These are phyloP conservation scores for Phytophthora ohioensis DNA, from an alignment of 352 stramenopile genomes.

Conservation along the genomic window DNA sequence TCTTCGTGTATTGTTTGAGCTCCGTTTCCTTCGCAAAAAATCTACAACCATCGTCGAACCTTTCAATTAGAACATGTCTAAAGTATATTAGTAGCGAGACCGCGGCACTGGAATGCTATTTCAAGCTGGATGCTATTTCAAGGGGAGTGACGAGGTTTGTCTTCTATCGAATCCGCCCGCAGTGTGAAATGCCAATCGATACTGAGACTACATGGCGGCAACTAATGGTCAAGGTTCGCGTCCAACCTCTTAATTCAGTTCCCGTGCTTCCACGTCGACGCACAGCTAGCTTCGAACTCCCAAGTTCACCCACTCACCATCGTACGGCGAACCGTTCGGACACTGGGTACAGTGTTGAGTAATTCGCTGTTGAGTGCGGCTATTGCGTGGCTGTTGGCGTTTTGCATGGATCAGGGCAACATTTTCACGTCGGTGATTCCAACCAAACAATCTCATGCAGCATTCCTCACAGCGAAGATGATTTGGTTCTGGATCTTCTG, in stretches of 20 bases:
- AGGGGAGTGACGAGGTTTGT: no score
- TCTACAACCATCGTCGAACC: no score
- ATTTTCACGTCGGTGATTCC: slow-evolving; percentile 2
- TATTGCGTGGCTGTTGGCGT: slow-evolving; percentile 28
- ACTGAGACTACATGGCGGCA: slow-evolving; percentile 8
- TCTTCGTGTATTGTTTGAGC: no score
- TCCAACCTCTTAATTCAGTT: slow-evolving; percentile 10
- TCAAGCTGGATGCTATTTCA: no score
- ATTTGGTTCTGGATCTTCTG: slow-evolving; percentile 34
- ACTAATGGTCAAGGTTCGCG: slow-evolving; percentile 20
- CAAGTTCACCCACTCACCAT: background rate
- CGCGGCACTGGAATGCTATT: no score
- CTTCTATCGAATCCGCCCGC: no score
- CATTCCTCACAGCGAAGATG: slow-evolving; percentile 32
- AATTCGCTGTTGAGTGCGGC: slow-evolving; percentile 30
- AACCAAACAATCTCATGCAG: slow-evolving; percentile 13
- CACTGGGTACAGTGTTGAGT: slow-evolving; percentile 30
- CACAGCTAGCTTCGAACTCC: slow-evolving; percentile 13
- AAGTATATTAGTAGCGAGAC: no score
- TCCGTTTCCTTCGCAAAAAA: no score
- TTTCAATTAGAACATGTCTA: no score
- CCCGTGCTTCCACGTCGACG: background rate
- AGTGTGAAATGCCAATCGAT: slow-evolving; percentile 1
- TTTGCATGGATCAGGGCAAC: slow-evolving; percentile 22
- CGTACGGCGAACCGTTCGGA: slow-evolving; percentile 19